Evolutionary conservation across 192 early-diverging fungal genomes (phyloP).

Genomic region (Gryganskiella cystojenkinii): DNA sequence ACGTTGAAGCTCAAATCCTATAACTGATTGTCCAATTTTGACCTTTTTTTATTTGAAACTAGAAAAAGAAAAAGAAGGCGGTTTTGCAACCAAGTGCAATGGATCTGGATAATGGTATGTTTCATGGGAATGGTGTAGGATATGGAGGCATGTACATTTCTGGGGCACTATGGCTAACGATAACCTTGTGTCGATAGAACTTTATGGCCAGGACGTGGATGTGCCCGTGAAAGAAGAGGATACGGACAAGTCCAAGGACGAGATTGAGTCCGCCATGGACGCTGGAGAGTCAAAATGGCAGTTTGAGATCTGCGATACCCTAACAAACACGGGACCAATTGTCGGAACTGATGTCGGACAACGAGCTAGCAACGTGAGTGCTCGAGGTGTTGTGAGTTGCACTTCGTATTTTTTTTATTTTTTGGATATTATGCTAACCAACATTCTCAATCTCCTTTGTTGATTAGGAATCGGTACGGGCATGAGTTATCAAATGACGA

Average conservation of each 20-base stretch:
- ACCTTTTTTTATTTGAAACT: not conserved
- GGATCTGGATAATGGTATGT: slow-evolving; percentile 48
- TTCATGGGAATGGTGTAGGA: not conserved
- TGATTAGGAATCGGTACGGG: slow-evolving; percentile 18
- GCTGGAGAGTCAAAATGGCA: slow-evolving; percentile 57
- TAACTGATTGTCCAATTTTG: no score
- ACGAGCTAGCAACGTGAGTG: slow-evolving; percentile 53
- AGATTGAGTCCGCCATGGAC: slow-evolving; percentile 28
- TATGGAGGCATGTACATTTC: not conserved
- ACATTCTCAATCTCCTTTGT: not conserved
- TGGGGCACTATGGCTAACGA: not conserved
- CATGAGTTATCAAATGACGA: not conserved
- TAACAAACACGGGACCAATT: slow-evolving; percentile 84
- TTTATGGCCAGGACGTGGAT: slow-evolving; percentile 49
- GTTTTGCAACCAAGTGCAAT: slow-evolving; percentile 16
- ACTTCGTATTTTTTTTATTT: no score
- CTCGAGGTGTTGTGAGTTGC: not conserved
- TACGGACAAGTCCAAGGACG: slow-evolving; percentile 45
- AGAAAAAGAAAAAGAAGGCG: slow-evolving; percentile 35
- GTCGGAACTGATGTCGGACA: slow-evolving; percentile 79
- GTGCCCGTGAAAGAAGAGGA: slow-evolving; percentile 11
- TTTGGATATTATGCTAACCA: not conserved
- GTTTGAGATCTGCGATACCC: slow-evolving; percentile 80
- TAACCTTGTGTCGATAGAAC: slow-evolving; percentile 3
- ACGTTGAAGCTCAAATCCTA: no score